Percentiles rank a stretch among this genome's conserved stretches.
phyloP scores from a whole-genome alignment of 257 asterid genomes.

The Euphrasia confusa region DNA sequence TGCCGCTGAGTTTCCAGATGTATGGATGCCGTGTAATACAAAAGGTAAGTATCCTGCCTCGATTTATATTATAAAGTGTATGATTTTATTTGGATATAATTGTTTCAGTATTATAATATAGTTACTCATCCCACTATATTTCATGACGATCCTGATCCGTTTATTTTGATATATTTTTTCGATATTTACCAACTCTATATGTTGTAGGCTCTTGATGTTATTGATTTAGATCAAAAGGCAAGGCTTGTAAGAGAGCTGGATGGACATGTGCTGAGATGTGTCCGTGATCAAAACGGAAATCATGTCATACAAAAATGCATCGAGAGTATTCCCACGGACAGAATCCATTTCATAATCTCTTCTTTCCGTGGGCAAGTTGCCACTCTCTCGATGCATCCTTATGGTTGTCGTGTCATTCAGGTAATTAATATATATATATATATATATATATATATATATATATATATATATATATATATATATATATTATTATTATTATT shows the following conservation, averaged over 20 bases:
- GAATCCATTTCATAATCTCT: slow-evolving; percentile 45
- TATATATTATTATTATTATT: not conserved
- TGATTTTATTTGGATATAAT: too few species aligned
- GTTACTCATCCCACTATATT: not conserved
- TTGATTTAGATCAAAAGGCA: slow-evolving; percentile 44
- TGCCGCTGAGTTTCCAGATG: slow-evolving; percentile 57
- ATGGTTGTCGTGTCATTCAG: slow-evolving; percentile 76
- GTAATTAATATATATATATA: slow-evolving; percentile 33
- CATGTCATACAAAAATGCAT: slow-evolving; percentile 75
- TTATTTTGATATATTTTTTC: not conserved
- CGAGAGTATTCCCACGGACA: slow-evolving; percentile 51
- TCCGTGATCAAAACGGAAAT: slow-evolving; percentile 56
- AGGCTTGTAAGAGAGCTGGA: slow-evolving; percentile 50
- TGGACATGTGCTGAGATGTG: slow-evolving; percentile 51
- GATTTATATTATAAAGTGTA: not conserved
- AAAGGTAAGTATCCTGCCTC: slow-evolving; percentile 35
- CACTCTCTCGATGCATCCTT: slow-evolving; percentile 69
- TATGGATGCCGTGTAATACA: slow-evolving; percentile 72
- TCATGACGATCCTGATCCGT: not conserved
- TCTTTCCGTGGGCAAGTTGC: slow-evolving; percentile 63
- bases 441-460: too few species aligned
- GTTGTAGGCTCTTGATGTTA: slow-evolving; percentile 50
- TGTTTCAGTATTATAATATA: not conserved
- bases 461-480: too few species aligned
- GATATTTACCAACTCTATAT: slow-evolving; percentile 13